Conservation (phyloP, 805 yeast genomes). For the Cyberlindnera saturnus region DNA sequence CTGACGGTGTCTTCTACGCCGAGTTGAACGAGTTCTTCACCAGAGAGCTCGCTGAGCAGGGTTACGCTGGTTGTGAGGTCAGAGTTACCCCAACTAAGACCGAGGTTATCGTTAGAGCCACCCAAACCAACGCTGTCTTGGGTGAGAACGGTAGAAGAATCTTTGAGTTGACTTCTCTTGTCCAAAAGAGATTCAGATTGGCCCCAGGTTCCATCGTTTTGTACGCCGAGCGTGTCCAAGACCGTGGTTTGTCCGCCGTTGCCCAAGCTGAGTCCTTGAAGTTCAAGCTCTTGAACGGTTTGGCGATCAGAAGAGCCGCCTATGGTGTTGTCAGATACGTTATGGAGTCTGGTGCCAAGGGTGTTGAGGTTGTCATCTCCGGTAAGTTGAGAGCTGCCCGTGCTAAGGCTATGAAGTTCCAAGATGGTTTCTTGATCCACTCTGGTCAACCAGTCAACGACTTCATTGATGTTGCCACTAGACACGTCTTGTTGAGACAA, state of each 20-base stretch:
- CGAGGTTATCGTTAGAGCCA: constrained; percentile 97
- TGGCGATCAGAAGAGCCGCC: constrained; percentile 99
- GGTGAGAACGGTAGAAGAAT: constrained; percentile 99
- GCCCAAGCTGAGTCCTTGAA: constrained; percentile 99
- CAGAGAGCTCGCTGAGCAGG: constrained; percentile 99
- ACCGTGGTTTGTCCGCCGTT: constrained; percentile 98
- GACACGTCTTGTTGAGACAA: constrained; percentile 99
- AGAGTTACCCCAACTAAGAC: constrained; percentile 97
- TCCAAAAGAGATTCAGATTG: constrained; percentile 98
- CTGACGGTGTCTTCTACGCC: constrained; percentile 99
- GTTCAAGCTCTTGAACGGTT: constrained; percentile 96
- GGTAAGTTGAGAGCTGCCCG: constrained; percentile 99
- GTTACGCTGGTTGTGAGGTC: constrained; percentile 99
- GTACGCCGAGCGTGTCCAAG: constrained; percentile 99
- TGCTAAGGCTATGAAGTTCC: constrained; percentile 99
- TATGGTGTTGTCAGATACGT: constrained; percentile 99
- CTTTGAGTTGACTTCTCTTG: constrained; percentile 95
- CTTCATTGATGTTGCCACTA: constrained; percentile 97
- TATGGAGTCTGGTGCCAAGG: constrained; percentile 99
- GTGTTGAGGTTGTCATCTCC: constrained; percentile 99
- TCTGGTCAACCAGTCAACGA: constrained; percentile 99
- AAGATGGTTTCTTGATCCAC: constrained; percentile 99
- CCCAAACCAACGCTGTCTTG: constrained; percentile 96
- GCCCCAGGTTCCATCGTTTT: constrained; percentile 88
- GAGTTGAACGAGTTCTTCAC: constrained; percentile 99